These are phyloP conservation scores for Senna siamea DNA, from an alignment of 306 rosid genomes.

Conservation along the genomic window DNA sequence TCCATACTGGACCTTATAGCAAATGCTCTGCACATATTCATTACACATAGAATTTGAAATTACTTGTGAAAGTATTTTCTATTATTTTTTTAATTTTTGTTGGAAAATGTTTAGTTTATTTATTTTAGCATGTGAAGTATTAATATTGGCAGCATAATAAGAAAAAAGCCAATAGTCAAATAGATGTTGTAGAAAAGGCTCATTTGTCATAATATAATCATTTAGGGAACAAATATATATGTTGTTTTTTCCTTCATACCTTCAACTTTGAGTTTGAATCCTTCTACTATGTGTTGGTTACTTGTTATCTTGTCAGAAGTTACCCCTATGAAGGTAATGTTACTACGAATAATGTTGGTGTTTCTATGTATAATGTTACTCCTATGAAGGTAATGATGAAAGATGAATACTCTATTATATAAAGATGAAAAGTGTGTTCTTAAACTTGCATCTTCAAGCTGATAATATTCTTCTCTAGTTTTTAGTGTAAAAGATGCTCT, in stretches of 20 bases:
- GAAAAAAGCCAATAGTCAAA: no score
- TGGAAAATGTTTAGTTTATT: conserved; percentile 18
- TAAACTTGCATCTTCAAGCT: conserved; percentile 12
- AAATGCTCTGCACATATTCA: conserved; percentile 22
- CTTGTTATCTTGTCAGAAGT: conserved; percentile 5
- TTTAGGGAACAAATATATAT: conserved; percentile 10
- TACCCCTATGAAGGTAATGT: no score
- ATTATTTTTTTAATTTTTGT: conserved; percentile 1
- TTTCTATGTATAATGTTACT: conserved; percentile 90
- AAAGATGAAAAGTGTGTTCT: conserved; percentile 16
- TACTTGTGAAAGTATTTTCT: conserved; percentile 15
- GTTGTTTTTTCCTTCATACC: neutral
- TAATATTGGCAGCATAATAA: conserved; percentile 17
- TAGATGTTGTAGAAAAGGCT: conserved; percentile 8
- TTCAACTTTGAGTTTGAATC: conserved; percentile 20
- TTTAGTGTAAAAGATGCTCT: neutral
- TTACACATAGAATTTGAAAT: conserved; percentile 11
- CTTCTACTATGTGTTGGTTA: conserved; percentile 6
- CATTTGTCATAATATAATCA: conserved; percentile 30
- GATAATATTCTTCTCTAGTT: neutral
- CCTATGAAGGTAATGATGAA: conserved; percentile 82
- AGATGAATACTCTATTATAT: conserved; percentile 13
- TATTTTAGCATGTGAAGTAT: neutral
- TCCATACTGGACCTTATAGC: conserved; percentile 15
- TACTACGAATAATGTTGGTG: no score